phyloP scores from a whole-genome alignment of 768 basidiomycete species.

The Goffeauzyma gilvescens region DNA sequence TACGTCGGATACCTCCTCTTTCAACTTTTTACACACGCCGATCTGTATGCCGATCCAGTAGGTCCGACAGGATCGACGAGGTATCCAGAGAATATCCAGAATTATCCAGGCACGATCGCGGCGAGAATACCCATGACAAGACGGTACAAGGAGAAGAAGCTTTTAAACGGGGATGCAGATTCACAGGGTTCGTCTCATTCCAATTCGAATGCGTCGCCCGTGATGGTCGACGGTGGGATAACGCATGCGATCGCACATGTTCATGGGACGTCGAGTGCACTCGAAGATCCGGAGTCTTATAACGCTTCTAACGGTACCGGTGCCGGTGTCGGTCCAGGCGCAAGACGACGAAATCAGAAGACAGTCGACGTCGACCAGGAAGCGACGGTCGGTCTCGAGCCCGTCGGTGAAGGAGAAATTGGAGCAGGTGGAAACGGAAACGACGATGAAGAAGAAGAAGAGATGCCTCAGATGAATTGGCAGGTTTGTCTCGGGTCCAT shows the following conservation, averaged over 20 bases:
- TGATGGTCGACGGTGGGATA: constrained; percentile 5
- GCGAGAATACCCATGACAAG: neutral
- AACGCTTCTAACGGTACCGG: too few species aligned
- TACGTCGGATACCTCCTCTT: constrained; percentile 37
- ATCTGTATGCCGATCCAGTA: constrained; percentile 9
- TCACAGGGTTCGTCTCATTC: neutral
- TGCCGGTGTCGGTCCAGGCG: too few species aligned
- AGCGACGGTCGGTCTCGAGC: too few species aligned
- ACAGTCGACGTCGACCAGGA: too few species aligned
- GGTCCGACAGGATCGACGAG: constrained; percentile 17
- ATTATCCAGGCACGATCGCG: constrained; percentile 3
- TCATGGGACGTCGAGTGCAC: constrained; percentile 4
- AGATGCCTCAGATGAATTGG: constrained; percentile 29
- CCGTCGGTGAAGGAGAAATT: too few species aligned
- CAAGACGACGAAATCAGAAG: too few species aligned
- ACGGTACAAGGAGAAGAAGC: neutral
- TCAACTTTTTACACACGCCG: constrained; percentile 39
- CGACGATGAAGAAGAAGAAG: constrained; percentile 27
- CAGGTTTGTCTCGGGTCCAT: constrained; percentile 15
- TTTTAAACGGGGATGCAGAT: neutral
- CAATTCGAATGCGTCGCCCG: neutral
- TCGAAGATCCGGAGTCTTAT: too few species aligned
- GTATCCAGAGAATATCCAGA: constrained; percentile 19
- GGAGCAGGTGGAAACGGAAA: too few species aligned
- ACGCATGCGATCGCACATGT: constrained; percentile 7